These are phyloP conservation scores for Cylindricascospora bacillispora DNA, from an alignment of 1,139 yeast species.

Conservation along the genomic window DNA sequence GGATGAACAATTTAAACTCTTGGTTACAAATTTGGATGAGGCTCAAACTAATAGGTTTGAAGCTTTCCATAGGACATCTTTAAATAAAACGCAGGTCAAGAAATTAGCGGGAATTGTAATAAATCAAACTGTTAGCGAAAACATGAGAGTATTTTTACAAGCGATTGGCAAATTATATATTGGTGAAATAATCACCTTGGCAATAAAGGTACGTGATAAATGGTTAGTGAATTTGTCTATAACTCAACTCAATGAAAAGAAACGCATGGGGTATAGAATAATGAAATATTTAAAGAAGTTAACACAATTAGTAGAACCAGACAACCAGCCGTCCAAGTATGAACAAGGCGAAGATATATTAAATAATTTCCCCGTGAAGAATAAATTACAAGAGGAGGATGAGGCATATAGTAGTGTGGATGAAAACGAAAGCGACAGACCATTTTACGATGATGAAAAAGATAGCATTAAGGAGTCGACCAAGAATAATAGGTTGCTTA, in stretches of 20 bases:
- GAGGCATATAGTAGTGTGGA: slow-evolving; percentile 18
- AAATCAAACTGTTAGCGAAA: slow-evolving; percentile 75
- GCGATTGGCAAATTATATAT: slow-evolving; percentile 82
- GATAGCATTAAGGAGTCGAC: slow-evolving; percentile 11
- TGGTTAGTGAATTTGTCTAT: slow-evolving; percentile 34
- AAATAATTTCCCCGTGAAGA: slow-evolving; percentile 2
- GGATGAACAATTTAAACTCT: slow-evolving; percentile 47
- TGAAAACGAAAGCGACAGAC: slow-evolving; percentile 20
- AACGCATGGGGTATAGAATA: slow-evolving; percentile 20
- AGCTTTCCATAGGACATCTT: slow-evolving; percentile 70
- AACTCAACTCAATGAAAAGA: slow-evolving; percentile 24
- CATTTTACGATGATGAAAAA: slow-evolving; percentile 21
- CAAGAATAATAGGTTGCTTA: slow-evolving; percentile 15
- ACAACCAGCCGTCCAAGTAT: slow-evolving; percentile 1
- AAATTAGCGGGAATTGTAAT: slow-evolving; percentile 68
- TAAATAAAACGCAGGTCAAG: slow-evolving; percentile 70
- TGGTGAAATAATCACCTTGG: slow-evolving; percentile 78
- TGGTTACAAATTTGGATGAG: slow-evolving; percentile 62
- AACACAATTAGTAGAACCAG: slow-evolving; percentile 16
- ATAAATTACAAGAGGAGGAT: slow-evolving; percentile 4
- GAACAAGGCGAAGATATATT: background rate
- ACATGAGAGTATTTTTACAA: slow-evolving; percentile 69
- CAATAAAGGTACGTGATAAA: slow-evolving; percentile 52
- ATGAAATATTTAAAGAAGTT: slow-evolving; percentile 21
- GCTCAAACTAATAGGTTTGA: slow-evolving; percentile 84